Base-by-base conservation (phyloP, 2,329 filamentous ascomycete genomes). In the Colletotrichum gloeosporioides region DNA sequence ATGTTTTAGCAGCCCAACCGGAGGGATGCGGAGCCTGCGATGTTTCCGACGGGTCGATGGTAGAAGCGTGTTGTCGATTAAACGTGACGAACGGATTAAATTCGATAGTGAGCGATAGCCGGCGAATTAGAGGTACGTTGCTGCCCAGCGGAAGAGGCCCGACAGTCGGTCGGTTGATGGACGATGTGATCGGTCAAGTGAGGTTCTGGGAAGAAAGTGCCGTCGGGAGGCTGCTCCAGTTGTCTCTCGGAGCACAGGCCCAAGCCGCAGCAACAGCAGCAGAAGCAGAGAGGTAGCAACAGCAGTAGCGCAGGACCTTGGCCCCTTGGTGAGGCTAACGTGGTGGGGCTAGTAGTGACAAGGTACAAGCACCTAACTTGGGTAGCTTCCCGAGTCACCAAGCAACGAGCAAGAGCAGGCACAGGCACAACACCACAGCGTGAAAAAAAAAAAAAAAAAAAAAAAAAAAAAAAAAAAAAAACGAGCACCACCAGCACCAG, bases 241-340 rank as follows among this genome's bases (percentile, higher is more conserved):
- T 76, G 74, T 73, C 65, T 76, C 74, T 67, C 34, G 59, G 71
- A 76, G 74, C 74, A 76, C 65, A 65, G 74, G 74, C 72, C 66
- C 74, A 73, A 55, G 65, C 39, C 57, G 53, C 64, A 57, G 70
- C 67, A 59, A 63, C 69, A 31, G 64, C 57, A 73, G 57, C 32
- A 62, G 39, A 64, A 65, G 65, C 74, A 59, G 55, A 39, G 18
- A 49, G 44, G 59, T 39, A 73, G 70, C 57, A 62, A 34, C 64
- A 64, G 71, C 74, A 65, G 59, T 59, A 74, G 72, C 71, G 64
- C 57, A 57, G 44, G 70, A 67, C 64, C 71, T 62, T 53, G 44
- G 44, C 44, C 22, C 44, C n/a, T 53, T 22, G n/a, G 53, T 76
- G 74, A 73, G 74, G 70, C 65, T 76, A 73, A 65, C 65, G 57